Evolutionary conservation across 495 filamentous ascomycete species (phyloP), one percentile per base, ranked within the genome.

Genomic region (Penicillium nucicola): DNA sequence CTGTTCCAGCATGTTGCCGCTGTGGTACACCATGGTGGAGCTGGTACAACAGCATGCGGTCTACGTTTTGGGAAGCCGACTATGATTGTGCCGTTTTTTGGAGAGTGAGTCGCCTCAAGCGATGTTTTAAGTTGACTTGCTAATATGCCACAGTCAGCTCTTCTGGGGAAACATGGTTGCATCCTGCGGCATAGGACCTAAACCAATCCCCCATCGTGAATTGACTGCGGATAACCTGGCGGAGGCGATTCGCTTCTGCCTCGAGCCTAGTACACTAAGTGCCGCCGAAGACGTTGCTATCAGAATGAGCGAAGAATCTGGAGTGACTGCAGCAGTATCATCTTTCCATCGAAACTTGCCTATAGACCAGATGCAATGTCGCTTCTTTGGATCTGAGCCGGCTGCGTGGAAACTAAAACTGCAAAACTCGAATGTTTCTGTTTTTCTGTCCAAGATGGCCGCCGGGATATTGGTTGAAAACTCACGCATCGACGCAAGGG

Each of bases 131-230:
- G 10, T 2, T 34, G n/a, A 14, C 10, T 36, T 8, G 18, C 50
- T 42, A 37, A 57, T 12, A 18, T 34, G 1, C 19, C 5, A 14
- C 4, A 58, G 45, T 54, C 88, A 92, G 64, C 75, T 80, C 18
- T 92, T 92, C 62, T 92, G 88, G 88, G 88, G 87, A 2, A 58
- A 70, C 1, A 89, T 88, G 81, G 76, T 90, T 13, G 53, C 46
- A 0, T 43, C 66, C 48, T 78, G 82, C 10, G 83, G 84, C 6
- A 83, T 83, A 1, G 84, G 85, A 5, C 84, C 84, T 0, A 54
- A 67, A 0, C 84, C 84, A 0, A 83, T 87, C 44, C 80, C 82
- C 1, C 76, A 80, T 62, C 79, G 79, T 50, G 63, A 71, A 7
- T 70, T 88, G 15, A 84, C 69, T 0, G 67, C 75, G 0, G 69